Evolutionary conservation across 73 alveolate genomes (phyloP).

Genomic region (Tetrahymena thermophila): DNA sequence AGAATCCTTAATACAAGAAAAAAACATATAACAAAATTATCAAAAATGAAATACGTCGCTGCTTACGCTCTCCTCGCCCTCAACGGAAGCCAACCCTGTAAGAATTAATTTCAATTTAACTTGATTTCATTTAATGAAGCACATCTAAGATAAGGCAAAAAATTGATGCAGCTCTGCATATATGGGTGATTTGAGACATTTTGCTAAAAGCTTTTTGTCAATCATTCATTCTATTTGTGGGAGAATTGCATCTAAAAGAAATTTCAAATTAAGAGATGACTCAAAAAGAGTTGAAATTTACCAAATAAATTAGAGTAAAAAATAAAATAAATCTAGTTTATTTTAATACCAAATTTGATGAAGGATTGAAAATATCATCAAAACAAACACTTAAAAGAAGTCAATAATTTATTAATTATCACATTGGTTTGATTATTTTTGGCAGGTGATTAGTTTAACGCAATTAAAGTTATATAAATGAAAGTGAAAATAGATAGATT

Average conservation of each 20-base stretch:
- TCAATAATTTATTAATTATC: too few relatives aligned
- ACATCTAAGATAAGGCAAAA: not conserved
- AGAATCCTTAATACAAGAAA: not conserved
- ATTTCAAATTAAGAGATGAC: not conserved
- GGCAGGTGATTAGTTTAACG: not conserved
- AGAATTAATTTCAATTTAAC: not conserved
- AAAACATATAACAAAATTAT: not conserved
- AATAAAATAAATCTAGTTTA: not conserved
- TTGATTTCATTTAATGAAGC: not conserved
- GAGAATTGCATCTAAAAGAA: not conserved
- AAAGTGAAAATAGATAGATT: too few relatives aligned
- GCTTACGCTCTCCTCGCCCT: constrained; percentile 8
- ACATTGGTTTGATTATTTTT: not conserved
- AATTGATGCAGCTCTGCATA: not conserved
- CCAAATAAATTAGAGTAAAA: not conserved
- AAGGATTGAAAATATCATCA: not conserved
- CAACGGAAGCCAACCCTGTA: not conserved
- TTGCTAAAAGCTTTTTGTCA: not conserved
- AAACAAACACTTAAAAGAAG: not conserved
- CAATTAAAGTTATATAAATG: not conserved
- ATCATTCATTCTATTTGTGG: not conserved
- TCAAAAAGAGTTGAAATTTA: not conserved
- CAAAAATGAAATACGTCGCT: constrained; percentile 2
- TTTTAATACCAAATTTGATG: not conserved
- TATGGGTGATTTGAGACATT: not conserved